Evolutionary conservation across 495 filamentous ascomycete genomes (phyloP).

Genomic region (Delitschia confertaspora): DNA sequence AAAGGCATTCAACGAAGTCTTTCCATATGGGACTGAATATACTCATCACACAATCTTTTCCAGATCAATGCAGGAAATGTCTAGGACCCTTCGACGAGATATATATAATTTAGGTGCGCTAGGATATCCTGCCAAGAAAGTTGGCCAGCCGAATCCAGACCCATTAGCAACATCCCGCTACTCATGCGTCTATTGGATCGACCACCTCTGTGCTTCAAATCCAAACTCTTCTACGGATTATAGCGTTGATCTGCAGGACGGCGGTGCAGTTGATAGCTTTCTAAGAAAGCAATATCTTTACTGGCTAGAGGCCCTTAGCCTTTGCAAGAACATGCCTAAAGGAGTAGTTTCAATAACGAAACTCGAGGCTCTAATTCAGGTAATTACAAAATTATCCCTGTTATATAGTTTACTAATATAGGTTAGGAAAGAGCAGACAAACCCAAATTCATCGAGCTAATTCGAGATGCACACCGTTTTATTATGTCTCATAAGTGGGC

Average conservation of each 20-base stretch:
- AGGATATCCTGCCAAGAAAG: conserved; percentile 6
- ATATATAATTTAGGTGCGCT: conserved; percentile 22
- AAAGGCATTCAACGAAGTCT: conserved; percentile 13
- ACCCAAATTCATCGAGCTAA: conserved; percentile 14
- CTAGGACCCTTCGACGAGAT: conserved; percentile 25
- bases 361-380: conserved; percentile 6
- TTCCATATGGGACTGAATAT: conserved; percentile 8
- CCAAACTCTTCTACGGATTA: conserved; percentile 11
- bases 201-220: conserved; percentile 1
- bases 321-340: conserved; percentile 26
- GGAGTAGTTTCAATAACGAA: conserved; percentile 10
- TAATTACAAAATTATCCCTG: conserved; percentile 7
- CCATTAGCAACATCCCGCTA: conserved; percentile 3
- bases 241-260: conserved; percentile 15
- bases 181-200: conserved; percentile 6
- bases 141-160: conserved; percentile 1
- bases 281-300: conserved; percentile 38
- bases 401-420: conserved; percentile 1
- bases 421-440: conserved; percentile 9
- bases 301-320: conserved; percentile 39
- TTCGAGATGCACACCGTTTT: conserved; percentile 32
- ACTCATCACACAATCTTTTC: conserved; percentile 24
- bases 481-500: conserved; percentile 30
- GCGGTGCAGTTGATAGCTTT: conserved; percentile 31
- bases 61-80: conserved; percentile 26